Evolutionary conservation across 164 flowering plant genomes (phyloP), one percentile per base, ranked within the genome.

Genomic region (Vitis rupestris): DNA sequence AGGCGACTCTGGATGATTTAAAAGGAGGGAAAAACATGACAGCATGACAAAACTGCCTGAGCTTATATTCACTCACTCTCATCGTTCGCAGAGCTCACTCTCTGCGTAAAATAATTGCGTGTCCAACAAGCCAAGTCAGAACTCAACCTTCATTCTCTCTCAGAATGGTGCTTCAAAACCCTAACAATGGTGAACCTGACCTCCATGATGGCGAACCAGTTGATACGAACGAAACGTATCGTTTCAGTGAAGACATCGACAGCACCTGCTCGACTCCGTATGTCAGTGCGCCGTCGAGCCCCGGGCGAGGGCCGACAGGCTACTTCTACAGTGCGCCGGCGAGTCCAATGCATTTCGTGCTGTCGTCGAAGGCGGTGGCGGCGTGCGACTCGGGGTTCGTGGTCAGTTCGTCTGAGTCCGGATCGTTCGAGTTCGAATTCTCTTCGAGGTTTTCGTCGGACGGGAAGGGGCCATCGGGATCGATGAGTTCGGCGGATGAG

Each of bases 401-500:
- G 13, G 50, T 60, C 11, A 8, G 65, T 12, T 60, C 66, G 8
- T 10, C 63, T 2, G 73, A 60, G 9, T 53, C 79, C 17, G 73
- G 74, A 13, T 77, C 83, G 8, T 79, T 72, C 31, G 91, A 89
- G 73, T 89, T 89, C 63, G 90, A 89, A 54, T 89, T 89, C 68
- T 84, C 91, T 0, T 72, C 91, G 1, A 72, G 83, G 53, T 79
- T 77, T 44, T 74, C 79, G 7, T 50, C 75, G 12, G 59, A 47
- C 48, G 72, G 71, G 47, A 70, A 78, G 0, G 11, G 0, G 64
- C 74, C 5, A 53, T 15, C 63, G 87, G 44, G 76, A 53, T 82
- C 87, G 15, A 87, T 89, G 90, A 86, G 73, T 55, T 85, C 92
- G 2, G 95, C 95, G 9, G 95, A 90, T 27, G 95, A 90, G 80